A percentile compares a stretch with the other conserved stretches of the same genome.
These are phyloP conservation scores for Cornus florida DNA, from an alignment of 148 eudicot species.

Conservation along the genomic window DNA sequence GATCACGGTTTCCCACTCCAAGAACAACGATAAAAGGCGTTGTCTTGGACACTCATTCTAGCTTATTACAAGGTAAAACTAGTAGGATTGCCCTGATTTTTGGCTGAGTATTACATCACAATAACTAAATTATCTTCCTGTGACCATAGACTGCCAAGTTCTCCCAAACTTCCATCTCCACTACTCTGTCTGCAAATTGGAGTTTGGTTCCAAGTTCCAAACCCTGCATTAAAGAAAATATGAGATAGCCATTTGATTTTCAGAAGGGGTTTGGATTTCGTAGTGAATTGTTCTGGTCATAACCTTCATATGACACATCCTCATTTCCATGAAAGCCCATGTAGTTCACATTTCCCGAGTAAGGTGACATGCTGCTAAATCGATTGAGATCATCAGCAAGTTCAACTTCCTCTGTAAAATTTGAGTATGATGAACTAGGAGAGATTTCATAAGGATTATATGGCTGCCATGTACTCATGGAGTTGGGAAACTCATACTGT, in stretches of 20 bases:
- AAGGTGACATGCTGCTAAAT: constrained; percentile 53
- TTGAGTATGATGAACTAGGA: constrained; percentile 69
- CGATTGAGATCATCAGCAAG: constrained; percentile 46
- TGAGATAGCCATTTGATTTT: constrained; percentile 8
- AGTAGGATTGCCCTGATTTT: constrained; percentile 3
- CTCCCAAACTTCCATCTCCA: constrained; percentile 23
- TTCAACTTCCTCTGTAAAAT: constrained; percentile 63
- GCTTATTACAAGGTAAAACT: constrained; percentile 19
- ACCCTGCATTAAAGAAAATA: constrained; percentile 19
- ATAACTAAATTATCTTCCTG: constrained; percentile 18
- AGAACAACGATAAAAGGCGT: constrained; percentile 59
- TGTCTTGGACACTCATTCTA: constrained; percentile 35
- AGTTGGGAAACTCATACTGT: constrained; percentile 40
- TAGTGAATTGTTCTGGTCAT: constrained; percentile 36
- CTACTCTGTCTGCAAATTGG: constrained; percentile 19
- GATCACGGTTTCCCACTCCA: constrained; percentile 18
- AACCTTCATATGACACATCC: constrained; percentile 38
- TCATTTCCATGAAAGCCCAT: constrained; percentile 50
- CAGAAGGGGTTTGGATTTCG: constrained; percentile 43
- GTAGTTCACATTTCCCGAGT: constrained; percentile 39
- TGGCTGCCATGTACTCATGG: constrained; percentile 46
- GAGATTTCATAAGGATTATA: constrained; percentile 47
- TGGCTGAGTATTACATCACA: constrained; percentile 6
- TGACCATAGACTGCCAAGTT: constrained; percentile 20
- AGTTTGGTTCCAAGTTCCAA: constrained; percentile 17